A percentile compares a stretch with the other conserved stretches of the same genome.
Conservation (phyloP, 2,329 filamentous ascomycete genomes). For the Coniochaeta hoffmannii region DNA sequence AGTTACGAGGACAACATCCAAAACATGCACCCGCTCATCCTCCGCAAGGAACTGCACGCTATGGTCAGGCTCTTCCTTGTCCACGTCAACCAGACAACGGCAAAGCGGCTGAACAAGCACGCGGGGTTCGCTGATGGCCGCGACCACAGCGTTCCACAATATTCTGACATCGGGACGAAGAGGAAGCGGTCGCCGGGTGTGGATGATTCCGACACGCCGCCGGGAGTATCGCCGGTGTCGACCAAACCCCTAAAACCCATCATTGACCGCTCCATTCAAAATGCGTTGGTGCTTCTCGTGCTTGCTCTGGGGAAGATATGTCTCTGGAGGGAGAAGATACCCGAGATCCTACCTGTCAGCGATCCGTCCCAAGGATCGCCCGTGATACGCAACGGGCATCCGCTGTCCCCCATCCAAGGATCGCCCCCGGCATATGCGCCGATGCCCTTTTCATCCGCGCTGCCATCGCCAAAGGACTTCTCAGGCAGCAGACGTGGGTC, state of each 20-base stretch:
- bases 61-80: slow-evolving; percentile 48
- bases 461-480: slow-evolving; percentile 43
- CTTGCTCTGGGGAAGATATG: slow-evolving; percentile 85
- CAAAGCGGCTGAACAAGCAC: not conserved
- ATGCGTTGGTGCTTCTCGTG: slow-evolving; percentile 74
- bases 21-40: slow-evolving; percentile 58
- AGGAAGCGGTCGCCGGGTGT: slow-evolving; percentile 39
- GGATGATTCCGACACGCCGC: not conserved
- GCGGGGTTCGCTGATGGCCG: not conserved
- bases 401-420: slow-evolving; percentile 45
- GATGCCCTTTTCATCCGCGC: slow-evolving; percentile 40
- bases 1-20: slow-evolving; percentile 55
- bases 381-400: slow-evolving; percentile 40
- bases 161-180: slow-evolving; percentile 31
- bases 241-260: slow-evolving; percentile 43
- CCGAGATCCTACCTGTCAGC: slow-evolving; percentile 49
- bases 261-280: slow-evolving; percentile 57
- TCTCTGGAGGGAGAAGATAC: slow-evolving; percentile 43
- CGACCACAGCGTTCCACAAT: slow-evolving; percentile 6
- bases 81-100: slow-evolving; percentile 26
- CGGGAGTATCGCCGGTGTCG: not conserved
- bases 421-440: slow-evolving; percentile 41
- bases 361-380: slow-evolving; percentile 30
- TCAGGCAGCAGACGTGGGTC: slow-evolving; percentile 46
- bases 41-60: slow-evolving; percentile 41